Base-by-base conservation (phyloP, 352 stramenopile species). In the Phytophthora vignae region DNA sequence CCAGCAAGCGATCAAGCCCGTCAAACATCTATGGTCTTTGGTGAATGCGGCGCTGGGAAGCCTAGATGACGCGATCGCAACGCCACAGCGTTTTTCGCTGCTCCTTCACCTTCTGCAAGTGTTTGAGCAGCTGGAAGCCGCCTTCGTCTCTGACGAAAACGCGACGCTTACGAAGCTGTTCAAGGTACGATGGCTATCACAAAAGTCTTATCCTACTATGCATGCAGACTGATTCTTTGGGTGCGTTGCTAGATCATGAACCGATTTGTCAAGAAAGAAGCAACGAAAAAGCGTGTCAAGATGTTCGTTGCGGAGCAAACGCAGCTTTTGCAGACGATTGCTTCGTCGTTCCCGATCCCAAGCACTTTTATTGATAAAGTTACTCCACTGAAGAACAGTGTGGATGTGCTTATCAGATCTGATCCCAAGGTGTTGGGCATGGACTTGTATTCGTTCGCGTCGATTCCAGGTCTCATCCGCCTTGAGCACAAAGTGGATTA, bases 401-500 rank as follows among this genome's bases (percentile, higher is more conserved):
- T 93, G 17, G 82, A 93, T 55, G 55, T 91, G 12, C 70, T 93
- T 1, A 76, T 93, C 15, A 80, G 83, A 12, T 93, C 84, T 0
- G 83, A 93, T n/a, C 76, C 84, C 3, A 93, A 93, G 69, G 80
- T 93, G 19, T 68, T 93, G 7, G 84, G 85, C 9, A 71, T 91
- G 21, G 84, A 93, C 46, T 71, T 93, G 66, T 90, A 90, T 64
- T 70, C 82, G 1, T 78, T 93, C 25, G 81, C 85, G n/a, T 74
- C 74, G 1, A 67, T 85, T 9, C 59, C 74, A 0, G 61, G 57
- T 21, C 33, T 90, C 12, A 77, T 93, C 29, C 74, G 81, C 33
- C 72, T 93, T n/a, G 84, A 93, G 60, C 83, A 93, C 72, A 93
- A 93, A 66, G 81, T 93, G 25, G 83, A 93, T 40, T 93, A 93